Conservation (phyloP, 2,329 filamentous ascomycete genomes). For the Bimuria novae-zelandiae region DNA sequence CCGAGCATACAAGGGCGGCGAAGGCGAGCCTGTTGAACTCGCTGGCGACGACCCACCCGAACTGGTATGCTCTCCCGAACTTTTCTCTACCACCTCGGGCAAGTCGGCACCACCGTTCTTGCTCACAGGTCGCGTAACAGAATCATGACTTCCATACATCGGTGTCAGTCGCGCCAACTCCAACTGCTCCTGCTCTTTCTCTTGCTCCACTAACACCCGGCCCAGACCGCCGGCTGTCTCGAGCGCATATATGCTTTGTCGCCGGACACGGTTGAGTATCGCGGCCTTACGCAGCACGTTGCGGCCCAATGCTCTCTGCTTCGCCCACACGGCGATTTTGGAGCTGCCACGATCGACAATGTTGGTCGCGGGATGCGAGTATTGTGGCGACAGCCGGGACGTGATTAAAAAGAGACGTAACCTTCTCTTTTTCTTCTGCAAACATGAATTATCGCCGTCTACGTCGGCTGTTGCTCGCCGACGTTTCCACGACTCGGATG, state of each 20-base stretch:
- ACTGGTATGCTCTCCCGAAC: background rate
- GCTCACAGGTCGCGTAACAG: slow-evolving; percentile 33
- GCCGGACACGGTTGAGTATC: slow-evolving; percentile 65
- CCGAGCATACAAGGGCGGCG: slow-evolving; percentile 21
- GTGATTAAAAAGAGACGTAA: slow-evolving; percentile 67
- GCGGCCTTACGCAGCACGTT: slow-evolving; percentile 67
- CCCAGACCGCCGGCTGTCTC: slow-evolving; percentile 23
- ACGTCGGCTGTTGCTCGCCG: slow-evolving; percentile 61
- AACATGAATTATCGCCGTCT: slow-evolving; percentile 58
- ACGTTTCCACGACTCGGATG: slow-evolving; percentile 53
- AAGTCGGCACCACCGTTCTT: background rate
- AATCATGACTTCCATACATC: slow-evolving; percentile 38
- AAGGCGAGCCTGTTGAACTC: slow-evolving; percentile 23
- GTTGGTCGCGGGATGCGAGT: slow-evolving; percentile 70
- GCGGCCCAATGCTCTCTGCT: slow-evolving; percentile 52
- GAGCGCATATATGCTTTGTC: slow-evolving; percentile 38
- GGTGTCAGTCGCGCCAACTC: slow-evolving; percentile 38
- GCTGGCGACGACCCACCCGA: background rate
- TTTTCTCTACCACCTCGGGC: background rate
- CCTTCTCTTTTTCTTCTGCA: slow-evolving; percentile 67
- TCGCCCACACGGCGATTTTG: slow-evolving; percentile 53
- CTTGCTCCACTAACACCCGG: slow-evolving; percentile 31
- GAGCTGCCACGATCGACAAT: slow-evolving; percentile 66
- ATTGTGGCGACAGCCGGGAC: slow-evolving; percentile 70
- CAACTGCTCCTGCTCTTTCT: slow-evolving; percentile 38